phyloP scores from a whole-genome alignment of 176 grass and related monocot genomes.

The Bromus sterilis region DNA sequence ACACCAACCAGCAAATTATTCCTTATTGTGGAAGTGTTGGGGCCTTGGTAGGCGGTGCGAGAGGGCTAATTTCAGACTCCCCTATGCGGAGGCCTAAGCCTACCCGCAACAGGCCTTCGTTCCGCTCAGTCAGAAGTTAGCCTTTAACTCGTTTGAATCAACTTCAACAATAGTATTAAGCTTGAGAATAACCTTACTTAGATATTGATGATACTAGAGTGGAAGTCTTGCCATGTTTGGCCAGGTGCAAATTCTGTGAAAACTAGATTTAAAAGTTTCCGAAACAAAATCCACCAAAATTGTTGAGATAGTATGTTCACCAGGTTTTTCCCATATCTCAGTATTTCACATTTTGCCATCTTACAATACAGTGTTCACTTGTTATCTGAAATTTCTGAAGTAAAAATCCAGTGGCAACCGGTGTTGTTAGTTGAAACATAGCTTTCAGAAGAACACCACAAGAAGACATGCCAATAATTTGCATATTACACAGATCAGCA shows the following conservation, averaged over 20 bases:
- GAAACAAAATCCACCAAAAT: background rate
- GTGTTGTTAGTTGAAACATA: background rate
- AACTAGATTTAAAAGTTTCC: background rate
- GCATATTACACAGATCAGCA: background rate
- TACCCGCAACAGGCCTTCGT: no score
- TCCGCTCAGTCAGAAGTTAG: no score
- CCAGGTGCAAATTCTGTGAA: background rate
- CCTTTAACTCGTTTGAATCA: no score
- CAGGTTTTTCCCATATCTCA: background rate
- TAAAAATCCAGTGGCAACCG: background rate
- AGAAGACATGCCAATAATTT: background rate
- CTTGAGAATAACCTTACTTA: background rate
- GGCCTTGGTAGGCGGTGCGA: no score
- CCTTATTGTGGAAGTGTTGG: no score
- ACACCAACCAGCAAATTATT: no score
- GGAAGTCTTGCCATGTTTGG: background rate
- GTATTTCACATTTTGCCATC: background rate
- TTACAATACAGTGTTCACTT: background rate
- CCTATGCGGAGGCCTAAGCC: no score
- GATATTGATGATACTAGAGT: background rate
- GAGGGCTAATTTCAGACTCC: no score
- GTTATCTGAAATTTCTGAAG: background rate
- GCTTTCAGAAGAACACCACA: background rate
- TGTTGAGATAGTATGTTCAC: background rate
- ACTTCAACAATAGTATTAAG: no score